Evolutionary conservation across 345 rosid species (phyloP).

Genomic region (Rhizophora mangle): DNA sequence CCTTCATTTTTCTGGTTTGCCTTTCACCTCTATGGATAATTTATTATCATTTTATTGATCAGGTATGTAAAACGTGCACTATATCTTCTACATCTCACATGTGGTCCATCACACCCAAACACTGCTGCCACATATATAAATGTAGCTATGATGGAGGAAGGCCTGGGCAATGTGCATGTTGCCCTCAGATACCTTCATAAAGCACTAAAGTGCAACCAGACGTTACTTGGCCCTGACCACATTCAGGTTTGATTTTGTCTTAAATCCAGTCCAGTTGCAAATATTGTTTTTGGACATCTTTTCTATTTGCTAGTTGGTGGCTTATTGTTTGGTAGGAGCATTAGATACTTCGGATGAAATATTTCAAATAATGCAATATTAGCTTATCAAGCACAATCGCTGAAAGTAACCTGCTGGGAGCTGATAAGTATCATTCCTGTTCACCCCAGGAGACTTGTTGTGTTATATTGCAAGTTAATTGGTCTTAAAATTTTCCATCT

Average conservation of each 20-base stretch:
- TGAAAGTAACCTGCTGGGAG: background rate
- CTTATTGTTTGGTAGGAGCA: background rate
- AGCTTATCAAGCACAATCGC: background rate
- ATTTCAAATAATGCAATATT: background rate
- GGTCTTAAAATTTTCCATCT: constrained; percentile 6
- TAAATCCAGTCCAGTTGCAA: constrained; percentile 7
- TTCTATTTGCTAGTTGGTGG: background rate
- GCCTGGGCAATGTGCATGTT: constrained; percentile 96
- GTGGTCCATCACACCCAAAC: constrained; percentile 98
- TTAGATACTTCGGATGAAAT: background rate
- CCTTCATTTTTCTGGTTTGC: constrained; percentile 16
- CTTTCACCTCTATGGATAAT: background rate
- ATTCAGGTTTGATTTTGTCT: constrained; percentile 65
- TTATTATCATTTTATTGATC: constrained; percentile 21
- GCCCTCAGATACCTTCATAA: constrained; percentile 97
- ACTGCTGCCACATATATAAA: constrained; percentile 99
- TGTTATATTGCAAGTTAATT: background rate
- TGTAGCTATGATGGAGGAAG: constrained; percentile 99
- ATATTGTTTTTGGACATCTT: background rate
- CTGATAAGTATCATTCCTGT: background rate
- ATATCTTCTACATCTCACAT: constrained; percentile 93
- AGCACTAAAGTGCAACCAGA: constrained; percentile 94
- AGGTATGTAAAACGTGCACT: constrained; percentile 98
- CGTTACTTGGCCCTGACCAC: constrained; percentile 95
- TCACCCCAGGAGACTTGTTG: background rate